phyloP scores from a whole-genome alignment of 768 basidiomycete species.

The Trametes meyenii region DNA sequence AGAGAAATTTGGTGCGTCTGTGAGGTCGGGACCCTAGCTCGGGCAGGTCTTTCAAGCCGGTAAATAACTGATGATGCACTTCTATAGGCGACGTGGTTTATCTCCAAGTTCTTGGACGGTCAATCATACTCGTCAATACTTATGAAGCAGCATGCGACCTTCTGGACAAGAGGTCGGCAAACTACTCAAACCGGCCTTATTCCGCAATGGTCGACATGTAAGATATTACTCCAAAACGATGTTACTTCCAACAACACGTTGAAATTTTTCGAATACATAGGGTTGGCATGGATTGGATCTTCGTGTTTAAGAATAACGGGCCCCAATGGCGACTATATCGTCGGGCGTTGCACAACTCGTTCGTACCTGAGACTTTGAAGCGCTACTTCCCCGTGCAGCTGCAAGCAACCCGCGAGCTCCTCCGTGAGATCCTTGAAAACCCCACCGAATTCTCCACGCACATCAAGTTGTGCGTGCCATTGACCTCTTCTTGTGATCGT shows the following conservation, averaged over 20 bases:
- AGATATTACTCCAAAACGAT: not conserved
- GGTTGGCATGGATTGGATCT: slow-evolving; percentile 17
- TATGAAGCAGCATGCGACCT: slow-evolving; percentile 61
- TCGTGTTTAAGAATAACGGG: slow-evolving; percentile 17
- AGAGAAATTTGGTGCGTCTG: slow-evolving; percentile 22
- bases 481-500: not conserved
- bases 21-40: no score
- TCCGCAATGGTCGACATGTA: slow-evolving; percentile 39
- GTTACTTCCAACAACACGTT: not conserved
- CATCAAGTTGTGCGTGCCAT: slow-evolving; percentile 13
- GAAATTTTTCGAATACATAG: not conserved
- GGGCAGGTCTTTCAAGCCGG: no score
- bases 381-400: slow-evolving; percentile 7
- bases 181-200: slow-evolving; percentile 75
- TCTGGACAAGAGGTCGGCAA: slow-evolving; percentile 68
- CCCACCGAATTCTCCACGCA: slow-evolving; percentile 13
- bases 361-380: slow-evolving; percentile 22
- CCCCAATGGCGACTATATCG: slow-evolving; percentile 16
- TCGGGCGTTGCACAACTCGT: slow-evolving; percentile 12
- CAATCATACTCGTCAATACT: slow-evolving; percentile 67
- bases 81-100: not conserved
- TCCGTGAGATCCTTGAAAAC: slow-evolving; percentile 3
- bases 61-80: not conserved
- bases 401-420: not conserved
- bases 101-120: slow-evolving; percentile 64